Conservation (phyloP, 2,329 filamentous ascomycete species). For the Macrophomina tecta region DNA sequence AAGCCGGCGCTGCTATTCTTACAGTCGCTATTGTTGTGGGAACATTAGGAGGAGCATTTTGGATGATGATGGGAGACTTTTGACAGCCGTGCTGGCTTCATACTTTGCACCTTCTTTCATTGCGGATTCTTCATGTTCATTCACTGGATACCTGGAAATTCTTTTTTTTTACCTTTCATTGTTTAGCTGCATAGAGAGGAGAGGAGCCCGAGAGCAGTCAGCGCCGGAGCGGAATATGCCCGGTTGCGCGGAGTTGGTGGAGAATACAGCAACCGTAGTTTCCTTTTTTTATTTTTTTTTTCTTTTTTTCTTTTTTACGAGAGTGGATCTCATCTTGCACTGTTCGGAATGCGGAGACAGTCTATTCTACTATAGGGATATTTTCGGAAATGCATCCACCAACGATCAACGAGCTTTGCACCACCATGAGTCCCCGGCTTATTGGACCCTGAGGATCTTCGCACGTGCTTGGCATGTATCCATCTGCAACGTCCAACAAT, state of each 20-base stretch:
- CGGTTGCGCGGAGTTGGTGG: slow-evolving; percentile 23
- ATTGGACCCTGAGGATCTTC: slow-evolving; percentile 6
- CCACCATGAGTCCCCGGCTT: slow-evolving; percentile 6
- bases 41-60: slow-evolving; percentile 31
- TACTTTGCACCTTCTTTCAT: slow-evolving; percentile 11
- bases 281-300: not conserved
- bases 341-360: slow-evolving; percentile 2
- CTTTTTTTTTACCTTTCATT: not conserved
- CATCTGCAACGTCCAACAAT: not conserved
- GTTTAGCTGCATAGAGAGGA: slow-evolving; percentile 4
- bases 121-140: slow-evolving; percentile 6
- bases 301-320: not conserved
- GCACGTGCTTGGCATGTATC: not conserved
- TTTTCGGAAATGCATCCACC: slow-evolving; percentile 15
- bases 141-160: slow-evolving; percentile 23
- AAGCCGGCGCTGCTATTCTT: slow-evolving; percentile 47
- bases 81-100: not conserved
- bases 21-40: slow-evolving; percentile 24
- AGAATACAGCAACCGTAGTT: slow-evolving; percentile 6
- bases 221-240: slow-evolving; percentile 1
- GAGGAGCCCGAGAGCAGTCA: slow-evolving; percentile 1
- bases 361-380: slow-evolving; percentile 20
- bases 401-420: slow-evolving; percentile 9
- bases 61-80: slow-evolving; percentile 33
- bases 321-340: not conserved